Evolutionary conservation across 1,284 basidiomycete species (phyloP).

Genomic region (Serendipita sp.): DNA sequence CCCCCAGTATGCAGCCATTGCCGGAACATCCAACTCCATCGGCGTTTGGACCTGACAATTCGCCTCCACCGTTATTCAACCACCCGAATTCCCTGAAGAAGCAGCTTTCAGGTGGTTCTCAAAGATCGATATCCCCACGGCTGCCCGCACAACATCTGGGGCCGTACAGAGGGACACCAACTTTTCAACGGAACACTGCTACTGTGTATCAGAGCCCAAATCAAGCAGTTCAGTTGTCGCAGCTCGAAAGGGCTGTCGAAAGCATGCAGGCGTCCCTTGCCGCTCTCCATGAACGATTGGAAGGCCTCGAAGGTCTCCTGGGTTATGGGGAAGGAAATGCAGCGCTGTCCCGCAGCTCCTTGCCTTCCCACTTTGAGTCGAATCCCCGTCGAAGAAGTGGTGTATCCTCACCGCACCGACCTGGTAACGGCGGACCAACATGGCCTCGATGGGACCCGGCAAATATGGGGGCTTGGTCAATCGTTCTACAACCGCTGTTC

Average conservation of each 20-base stretch:
- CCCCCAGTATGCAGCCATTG: conserved; percentile 44
- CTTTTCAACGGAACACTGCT: conserved; percentile 5
- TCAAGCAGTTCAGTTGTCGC: conserved; percentile 8
- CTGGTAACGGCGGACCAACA: background rate
- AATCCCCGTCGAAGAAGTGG: conserved; percentile 5
- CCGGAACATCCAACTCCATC: conserved; percentile 57
- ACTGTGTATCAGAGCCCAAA: conserved; percentile 7
- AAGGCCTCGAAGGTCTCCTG: conserved; percentile 46
- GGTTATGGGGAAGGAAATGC: conserved; percentile 14
- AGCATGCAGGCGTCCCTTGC: conserved; percentile 79
- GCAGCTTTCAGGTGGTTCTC: conserved; percentile 19
- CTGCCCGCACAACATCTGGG: background rate
- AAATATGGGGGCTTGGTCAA: conserved; percentile 67
- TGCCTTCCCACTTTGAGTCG: background rate
- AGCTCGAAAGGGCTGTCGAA: conserved; percentile 62
- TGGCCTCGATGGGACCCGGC: conserved; percentile 42
- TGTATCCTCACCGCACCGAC: background rate
- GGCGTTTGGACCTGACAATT: conserved; percentile 42
- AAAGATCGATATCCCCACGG: conserved; percentile 10
- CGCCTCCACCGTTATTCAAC: conserved; percentile 26
- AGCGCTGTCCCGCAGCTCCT: conserved; percentile 2
- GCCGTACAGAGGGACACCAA: conserved; percentile 1
- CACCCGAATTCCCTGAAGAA: conserved; percentile 23
- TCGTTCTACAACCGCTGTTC: conserved; percentile 48
- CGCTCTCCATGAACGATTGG: conserved; percentile 78